phyloP scores from a whole-genome alignment of 805 yeast species.

The Priceomyces medius region DNA sequence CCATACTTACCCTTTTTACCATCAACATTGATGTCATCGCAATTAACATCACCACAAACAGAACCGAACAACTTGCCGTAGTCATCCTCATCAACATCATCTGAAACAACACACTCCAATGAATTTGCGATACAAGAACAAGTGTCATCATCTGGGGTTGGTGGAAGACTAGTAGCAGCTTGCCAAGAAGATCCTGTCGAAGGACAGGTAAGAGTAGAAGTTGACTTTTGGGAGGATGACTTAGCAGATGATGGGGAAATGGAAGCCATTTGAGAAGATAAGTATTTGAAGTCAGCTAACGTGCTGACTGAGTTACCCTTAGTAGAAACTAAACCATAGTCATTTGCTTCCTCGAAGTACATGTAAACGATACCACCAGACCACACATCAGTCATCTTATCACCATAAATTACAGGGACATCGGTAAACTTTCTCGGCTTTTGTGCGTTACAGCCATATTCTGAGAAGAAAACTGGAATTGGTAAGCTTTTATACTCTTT shows the following conservation, averaged over 20 bases:
- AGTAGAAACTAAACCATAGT: conserved; percentile 70
- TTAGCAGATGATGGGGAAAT: conserved; percentile 36
- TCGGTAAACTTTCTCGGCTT: conserved; percentile 72
- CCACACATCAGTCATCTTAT: conserved; percentile 79
- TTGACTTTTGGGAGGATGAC: conserved; percentile 21
- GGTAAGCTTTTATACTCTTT: conserved; percentile 62
- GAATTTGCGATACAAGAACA: conserved; percentile 38
- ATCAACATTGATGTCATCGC: conserved; percentile 37
- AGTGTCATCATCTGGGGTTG: conserved; percentile 38
- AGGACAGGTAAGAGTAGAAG: conserved; percentile 38
- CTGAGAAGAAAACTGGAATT: conserved; percentile 76
- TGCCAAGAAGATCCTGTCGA: conserved; percentile 31
- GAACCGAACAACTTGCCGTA: conserved; percentile 33
- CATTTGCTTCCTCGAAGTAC: conserved; percentile 75
- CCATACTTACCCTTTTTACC: conserved; percentile 43
- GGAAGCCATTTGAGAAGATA: conserved; percentile 54
- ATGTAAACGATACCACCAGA: conserved; percentile 88
- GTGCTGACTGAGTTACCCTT: conserved; percentile 52
- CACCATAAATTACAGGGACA: conserved; percentile 61
- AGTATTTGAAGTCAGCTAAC: conserved; percentile 61
- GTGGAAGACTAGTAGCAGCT: conserved; percentile 42
- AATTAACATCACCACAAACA: conserved; percentile 30
- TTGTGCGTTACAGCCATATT: conserved; percentile 76
- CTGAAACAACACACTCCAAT: conserved; percentile 34
- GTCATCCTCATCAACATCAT: conserved; percentile 27